These are phyloP conservation scores for Excoecaria agallocha DNA, from an alignment of 345 rosid genomes.

Conservation along the genomic window DNA sequence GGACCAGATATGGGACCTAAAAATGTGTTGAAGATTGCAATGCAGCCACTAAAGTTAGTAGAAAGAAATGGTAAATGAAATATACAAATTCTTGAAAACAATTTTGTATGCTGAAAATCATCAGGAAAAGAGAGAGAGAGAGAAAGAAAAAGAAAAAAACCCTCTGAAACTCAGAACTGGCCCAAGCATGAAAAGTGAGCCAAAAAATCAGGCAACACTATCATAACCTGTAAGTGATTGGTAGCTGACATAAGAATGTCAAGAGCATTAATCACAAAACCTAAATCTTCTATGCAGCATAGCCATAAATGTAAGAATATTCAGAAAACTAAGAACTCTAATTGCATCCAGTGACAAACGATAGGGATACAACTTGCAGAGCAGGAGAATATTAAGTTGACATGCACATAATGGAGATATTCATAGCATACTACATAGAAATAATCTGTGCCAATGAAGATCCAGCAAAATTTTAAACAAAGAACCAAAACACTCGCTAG, in stretches of 20 bases:
- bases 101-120: not conserved
- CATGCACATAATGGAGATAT: not conserved
- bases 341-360: not conserved
- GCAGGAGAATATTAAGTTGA: not conserved
- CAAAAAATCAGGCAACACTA: not conserved
- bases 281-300: not conserved
- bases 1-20: conserved; percentile 87
- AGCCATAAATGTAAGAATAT: not conserved
- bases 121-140: not conserved
- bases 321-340: not conserved
- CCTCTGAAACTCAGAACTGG: not conserved
- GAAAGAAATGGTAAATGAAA: not conserved
- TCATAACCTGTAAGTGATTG: not conserved
- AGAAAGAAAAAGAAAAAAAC: not conserved
- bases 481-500: not conserved
- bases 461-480: not conserved
- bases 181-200: not conserved
- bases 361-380: not conserved
- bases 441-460: not conserved
- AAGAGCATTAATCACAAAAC: not conserved
- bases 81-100: not conserved
- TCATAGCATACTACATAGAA: not conserved
- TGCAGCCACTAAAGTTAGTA: not conserved
- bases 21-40: conserved; percentile 10
- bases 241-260: not conserved